phyloP scores from a whole-genome alignment of 2,329 filamentous ascomycete genomes.

The Nemania sp. region DNA sequence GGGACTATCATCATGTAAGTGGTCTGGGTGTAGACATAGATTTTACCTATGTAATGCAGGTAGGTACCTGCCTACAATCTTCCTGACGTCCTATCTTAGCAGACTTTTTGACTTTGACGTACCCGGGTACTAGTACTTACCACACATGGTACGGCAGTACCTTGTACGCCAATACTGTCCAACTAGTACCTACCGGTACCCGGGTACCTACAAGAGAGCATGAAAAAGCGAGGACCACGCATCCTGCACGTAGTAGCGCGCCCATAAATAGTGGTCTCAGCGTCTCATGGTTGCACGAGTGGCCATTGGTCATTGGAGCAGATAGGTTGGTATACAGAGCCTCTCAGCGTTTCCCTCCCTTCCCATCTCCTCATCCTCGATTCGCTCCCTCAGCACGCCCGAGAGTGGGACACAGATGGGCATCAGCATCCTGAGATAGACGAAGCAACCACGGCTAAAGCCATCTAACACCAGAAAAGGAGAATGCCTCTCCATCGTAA shows the following conservation, averaged over 20 bases:
- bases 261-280: not conserved
- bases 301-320: slow-evolving; percentile 2
- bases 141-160: slow-evolving; percentile 3
- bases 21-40: slow-evolving; percentile 10
- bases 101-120: not conserved
- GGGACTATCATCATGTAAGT: slow-evolving; percentile 14
- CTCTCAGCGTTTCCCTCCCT: slow-evolving; percentile 6
- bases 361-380: slow-evolving; percentile 10
- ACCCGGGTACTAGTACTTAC: not conserved
- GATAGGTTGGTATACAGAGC: not conserved
- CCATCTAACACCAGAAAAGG: not conserved
- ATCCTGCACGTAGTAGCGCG: too few species aligned
- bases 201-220: slow-evolving; percentile 5
- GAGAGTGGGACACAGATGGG: slow-evolving; percentile 27
- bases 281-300: slow-evolving; percentile 19
- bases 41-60: not conserved
- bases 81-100: not conserved
- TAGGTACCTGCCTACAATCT: not conserved
- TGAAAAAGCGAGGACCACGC: slow-evolving; percentile 28
- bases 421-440: slow-evolving; percentile 16
- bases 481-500: not conserved
- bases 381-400: not conserved
- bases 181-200: not conserved
- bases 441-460: not conserved
- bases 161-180: not conserved